Conservation (phyloP, 2,329 filamentous ascomycete species). For the Fusarium solani-melongenae region DNA sequence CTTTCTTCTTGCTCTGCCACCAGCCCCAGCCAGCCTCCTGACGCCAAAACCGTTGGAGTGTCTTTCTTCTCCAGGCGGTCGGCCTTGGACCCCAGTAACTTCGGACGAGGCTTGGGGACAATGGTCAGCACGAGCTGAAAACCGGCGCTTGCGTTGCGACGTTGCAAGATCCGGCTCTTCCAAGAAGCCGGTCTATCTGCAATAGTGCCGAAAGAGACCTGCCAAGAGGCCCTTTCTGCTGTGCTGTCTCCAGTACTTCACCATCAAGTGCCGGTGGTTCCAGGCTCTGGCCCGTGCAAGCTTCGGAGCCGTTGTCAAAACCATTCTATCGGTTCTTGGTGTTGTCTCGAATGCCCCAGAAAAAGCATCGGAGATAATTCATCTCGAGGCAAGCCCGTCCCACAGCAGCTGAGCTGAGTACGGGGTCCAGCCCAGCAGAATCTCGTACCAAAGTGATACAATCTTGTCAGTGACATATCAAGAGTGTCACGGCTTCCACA, state of each 20-base stretch:
- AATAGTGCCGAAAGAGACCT: slow-evolving; percentile 8
- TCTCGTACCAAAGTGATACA: slow-evolving; percentile 12
- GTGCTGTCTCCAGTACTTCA: neutral
- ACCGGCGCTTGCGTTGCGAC: slow-evolving; percentile 17
- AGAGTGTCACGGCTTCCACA: neutral
- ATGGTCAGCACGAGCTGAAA: slow-evolving; percentile 24
- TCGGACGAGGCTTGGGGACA: slow-evolving; percentile 13
- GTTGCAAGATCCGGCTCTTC: neutral
- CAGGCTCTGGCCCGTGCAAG: slow-evolving; percentile 19
- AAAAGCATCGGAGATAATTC: neutral
- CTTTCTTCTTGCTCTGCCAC: neutral
- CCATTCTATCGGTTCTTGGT: slow-evolving; percentile 21
- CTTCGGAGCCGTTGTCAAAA: slow-evolving; percentile 12
- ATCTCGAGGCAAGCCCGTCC: neutral
- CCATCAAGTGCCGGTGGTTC: neutral
- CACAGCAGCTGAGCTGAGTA: slow-evolving; percentile 12
- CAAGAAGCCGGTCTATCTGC: neutral
- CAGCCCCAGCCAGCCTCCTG: neutral
- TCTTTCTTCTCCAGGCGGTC: slow-evolving; percentile 18
- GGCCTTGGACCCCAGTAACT: slow-evolving; percentile 3
- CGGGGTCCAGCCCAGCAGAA: neutral
- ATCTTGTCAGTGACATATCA: slow-evolving; percentile 29
- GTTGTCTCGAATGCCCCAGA: neutral
- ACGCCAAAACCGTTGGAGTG: slow-evolving; percentile 23
- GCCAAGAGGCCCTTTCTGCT: neutral